Percentiles rank a stretch among this genome's conserved stretches.
Evolutionary conservation across 495 filamentous ascomycete species (phyloP).

Genomic region (Diplogelasinospora grovesii): DNA sequence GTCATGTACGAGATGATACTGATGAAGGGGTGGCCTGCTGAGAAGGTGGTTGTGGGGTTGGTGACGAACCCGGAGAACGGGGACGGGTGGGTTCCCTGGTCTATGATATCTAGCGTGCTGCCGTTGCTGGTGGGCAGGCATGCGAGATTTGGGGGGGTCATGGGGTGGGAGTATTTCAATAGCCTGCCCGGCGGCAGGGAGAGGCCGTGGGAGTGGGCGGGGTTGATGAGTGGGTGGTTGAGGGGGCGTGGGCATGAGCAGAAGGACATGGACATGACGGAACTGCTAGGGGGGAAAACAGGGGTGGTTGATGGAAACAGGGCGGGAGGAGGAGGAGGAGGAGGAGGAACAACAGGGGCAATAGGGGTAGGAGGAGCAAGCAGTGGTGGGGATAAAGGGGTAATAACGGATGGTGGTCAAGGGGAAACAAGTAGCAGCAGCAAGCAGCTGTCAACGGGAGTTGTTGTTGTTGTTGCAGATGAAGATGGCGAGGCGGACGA

Average conservation of each 20-base stretch:
- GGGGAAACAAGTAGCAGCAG: too few relatives aligned
- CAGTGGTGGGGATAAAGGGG: too few relatives aligned
- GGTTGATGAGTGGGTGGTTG: slow-evolving; percentile 33
- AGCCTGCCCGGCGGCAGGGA: slow-evolving; percentile 51
- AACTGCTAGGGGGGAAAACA: neutral
- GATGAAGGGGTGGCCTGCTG: slow-evolving; percentile 68
- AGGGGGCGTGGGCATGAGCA: slow-evolving; percentile 10
- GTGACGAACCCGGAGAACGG: slow-evolving; percentile 73
- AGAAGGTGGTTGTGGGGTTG: slow-evolving; percentile 67
- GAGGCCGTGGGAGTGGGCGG: slow-evolving; percentile 65
- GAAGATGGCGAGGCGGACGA: slow-evolving; percentile 11
- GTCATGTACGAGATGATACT: slow-evolving; percentile 60
- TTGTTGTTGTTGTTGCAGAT: too few relatives aligned
- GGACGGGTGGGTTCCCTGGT: slow-evolving; percentile 33
- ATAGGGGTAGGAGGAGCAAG: too few relatives aligned
- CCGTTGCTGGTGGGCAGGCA: slow-evolving; percentile 31
- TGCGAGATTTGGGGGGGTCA: slow-evolving; percentile 62
- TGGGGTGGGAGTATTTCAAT: slow-evolving; percentile 89
- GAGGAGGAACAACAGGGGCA: neutral
- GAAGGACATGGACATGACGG: neutral
- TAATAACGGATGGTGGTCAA: too few relatives aligned
- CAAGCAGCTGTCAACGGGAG: too few relatives aligned
- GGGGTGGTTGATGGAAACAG: slow-evolving; percentile 4
- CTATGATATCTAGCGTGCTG: slow-evolving; percentile 28
- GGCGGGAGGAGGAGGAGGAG: neutral